A percentile compares a stretch with the other conserved stretches of the same genome.
Evolutionary conservation across 179 eudicot species (phyloP).

Genomic region (Beta lomatogona): DNA sequence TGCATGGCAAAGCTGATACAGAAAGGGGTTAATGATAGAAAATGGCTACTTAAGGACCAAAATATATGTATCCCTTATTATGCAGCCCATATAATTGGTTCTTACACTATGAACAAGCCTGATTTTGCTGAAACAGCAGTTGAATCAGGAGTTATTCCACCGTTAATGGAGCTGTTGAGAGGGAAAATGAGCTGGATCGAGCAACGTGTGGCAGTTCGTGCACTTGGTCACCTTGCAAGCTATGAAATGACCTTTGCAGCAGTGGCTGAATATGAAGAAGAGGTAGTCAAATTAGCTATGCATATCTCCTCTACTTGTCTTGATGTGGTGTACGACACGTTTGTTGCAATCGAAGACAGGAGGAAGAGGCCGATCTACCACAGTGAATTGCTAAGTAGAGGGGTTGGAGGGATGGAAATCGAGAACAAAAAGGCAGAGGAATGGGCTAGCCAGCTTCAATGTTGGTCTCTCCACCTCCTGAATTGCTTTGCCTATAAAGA

Average conservation of each 20-base stretch:
- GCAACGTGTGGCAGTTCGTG: constrained; percentile 77
- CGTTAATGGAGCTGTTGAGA: constrained; percentile 62
- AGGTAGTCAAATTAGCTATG: constrained; percentile 48
- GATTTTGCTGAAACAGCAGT: constrained; percentile 50
- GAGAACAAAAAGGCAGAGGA: constrained; percentile 68
- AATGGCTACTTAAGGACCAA: constrained; percentile 57
- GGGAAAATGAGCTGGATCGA: constrained; percentile 76
- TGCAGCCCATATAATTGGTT: constrained; percentile 79
- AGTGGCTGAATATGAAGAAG: constrained; percentile 48
- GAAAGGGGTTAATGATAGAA: constrained; percentile 47
- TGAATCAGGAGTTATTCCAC: constrained; percentile 59
- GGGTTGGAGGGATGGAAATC: constrained; percentile 51
- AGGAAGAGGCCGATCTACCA: constrained; percentile 52
- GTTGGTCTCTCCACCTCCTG: constrained; percentile 60
- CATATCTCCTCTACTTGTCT: constrained; percentile 48
- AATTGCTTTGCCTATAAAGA: constrained; percentile 54
- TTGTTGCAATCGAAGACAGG: constrained; percentile 42
- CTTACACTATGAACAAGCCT: constrained; percentile 62
- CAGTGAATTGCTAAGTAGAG: constrained; percentile 64
- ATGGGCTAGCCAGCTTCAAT: constrained; percentile 77
- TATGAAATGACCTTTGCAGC: constrained; percentile 50
- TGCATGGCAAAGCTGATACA: constrained; percentile 58
- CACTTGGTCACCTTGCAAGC: constrained; percentile 70
- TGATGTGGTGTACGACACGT: constrained; percentile 38
- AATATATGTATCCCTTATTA: constrained; percentile 76